Evolutionary conservation across 345 rosid genomes (phyloP), one percentile per base, ranked within the genome.

Genomic region (Salix exigua): DNA sequence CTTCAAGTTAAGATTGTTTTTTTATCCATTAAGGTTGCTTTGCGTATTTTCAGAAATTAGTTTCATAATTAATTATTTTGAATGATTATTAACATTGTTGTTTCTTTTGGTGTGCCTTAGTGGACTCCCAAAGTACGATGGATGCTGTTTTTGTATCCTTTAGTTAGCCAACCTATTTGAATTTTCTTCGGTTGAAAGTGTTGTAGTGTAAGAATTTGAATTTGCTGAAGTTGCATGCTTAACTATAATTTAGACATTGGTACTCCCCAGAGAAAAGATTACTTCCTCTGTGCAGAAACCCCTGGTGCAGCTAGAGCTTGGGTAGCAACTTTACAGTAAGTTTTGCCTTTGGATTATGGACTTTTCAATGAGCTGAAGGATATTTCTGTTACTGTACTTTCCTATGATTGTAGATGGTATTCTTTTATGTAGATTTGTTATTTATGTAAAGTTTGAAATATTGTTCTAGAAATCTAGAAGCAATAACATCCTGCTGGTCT

Each of bases 121-220:
- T 85, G 99, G 98, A 71, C 90, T 96, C 79, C 98, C 94, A 25
- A 94, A 92, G 80, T 96, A 92, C 30, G 94, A 94, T 61, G 97
- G 97, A 77, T 96, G 99, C 80, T 96, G 98, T 82, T 81, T 96
- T 74, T 96, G 99, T 96, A 96, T 96, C 99, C 97, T 73, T 73
- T 73, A 68, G 65, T 64, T 25, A 18, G 51, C 58, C 53, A 42
- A n/a, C 74, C 28, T 33, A 3, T 62, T 65, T 17, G 14, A 25
- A 48, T 62, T 76, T 74, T 61, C 51, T 48, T 69, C 5, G 58
- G 35, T 68, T 16, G 64, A 78, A 65, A 68, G 48, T 30, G 18
- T 66, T 0, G 16, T 68, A 76, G 21, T 51, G 40, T 71, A n/a
- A 48, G 62, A 73, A 55, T 62, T 13, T 25, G 37, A 69, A 48